Conservation (phyloP, 2,329 filamentous ascomycete genomes). For the Calonectria honghensis region DNA sequence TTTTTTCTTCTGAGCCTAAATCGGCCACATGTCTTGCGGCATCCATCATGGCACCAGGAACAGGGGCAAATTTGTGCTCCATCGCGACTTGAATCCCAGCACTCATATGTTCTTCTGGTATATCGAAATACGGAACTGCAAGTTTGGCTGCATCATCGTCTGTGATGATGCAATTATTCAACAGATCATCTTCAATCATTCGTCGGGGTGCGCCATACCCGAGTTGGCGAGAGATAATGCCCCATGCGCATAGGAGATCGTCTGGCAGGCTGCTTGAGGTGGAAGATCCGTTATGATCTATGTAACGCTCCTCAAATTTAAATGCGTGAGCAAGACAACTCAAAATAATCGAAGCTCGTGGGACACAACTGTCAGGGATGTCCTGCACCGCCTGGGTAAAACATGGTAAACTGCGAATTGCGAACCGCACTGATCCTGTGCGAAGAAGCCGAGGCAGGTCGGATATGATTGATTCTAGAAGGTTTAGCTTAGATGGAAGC, state of each 20-base stretch:
- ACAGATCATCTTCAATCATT: not conserved
- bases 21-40: not conserved
- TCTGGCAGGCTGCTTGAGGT: not conserved
- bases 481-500: not conserved
- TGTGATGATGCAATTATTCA: not conserved
- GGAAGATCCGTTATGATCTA: not conserved
- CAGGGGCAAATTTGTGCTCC: not conserved
- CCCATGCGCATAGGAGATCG: not conserved
- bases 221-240: not conserved
- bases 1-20: not conserved
- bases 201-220: not conserved
- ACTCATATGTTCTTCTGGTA: slow-evolving; percentile 3
- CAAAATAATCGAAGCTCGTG: not conserved
- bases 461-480: not conserved
- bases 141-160: not conserved
- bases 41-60: slow-evolving; percentile 3
- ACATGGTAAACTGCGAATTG: not conserved
- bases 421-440: not conserved
- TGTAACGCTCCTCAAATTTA: not conserved
- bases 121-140: not conserved
- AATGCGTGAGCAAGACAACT: not conserved
- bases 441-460: not conserved
- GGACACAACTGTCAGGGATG: not conserved
- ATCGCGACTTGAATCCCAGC: not conserved
- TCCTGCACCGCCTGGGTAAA: not conserved